Percentiles rank a stretch among this genome's conserved stretches.
Conservation (phyloP, 164 flowering plant genomes). For the Liquidambar formosana region DNA sequence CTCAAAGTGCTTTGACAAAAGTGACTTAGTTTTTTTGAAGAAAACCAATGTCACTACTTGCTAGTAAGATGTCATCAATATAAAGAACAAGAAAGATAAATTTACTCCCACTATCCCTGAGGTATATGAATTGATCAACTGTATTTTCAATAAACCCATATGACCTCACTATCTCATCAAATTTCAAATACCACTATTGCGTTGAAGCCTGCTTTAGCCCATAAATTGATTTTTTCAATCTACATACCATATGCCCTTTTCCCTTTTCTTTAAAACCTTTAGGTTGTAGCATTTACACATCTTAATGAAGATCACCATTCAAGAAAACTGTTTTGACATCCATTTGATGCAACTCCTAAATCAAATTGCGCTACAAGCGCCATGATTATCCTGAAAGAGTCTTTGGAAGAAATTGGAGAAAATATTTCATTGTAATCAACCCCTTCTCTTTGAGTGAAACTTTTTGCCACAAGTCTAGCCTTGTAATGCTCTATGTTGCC, state of each 20-base stretch:
- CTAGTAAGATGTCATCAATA: too few relatives aligned
- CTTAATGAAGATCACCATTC: background rate
- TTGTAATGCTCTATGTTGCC: background rate
- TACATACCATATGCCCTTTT: background rate
- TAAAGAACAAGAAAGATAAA: background rate
- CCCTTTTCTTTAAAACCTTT: background rate
- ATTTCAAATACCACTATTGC: too few relatives aligned
- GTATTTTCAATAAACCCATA: background rate
- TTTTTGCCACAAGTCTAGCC: background rate
- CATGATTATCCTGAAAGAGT: slow-evolving; percentile 10
- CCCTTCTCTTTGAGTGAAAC: background rate
- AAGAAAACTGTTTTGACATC: slow-evolving; percentile 12
- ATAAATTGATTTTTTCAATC: background rate
- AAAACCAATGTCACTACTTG: background rate
- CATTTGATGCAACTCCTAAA: slow-evolving; percentile 18
- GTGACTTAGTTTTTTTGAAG: background rate
- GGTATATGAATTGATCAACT: slow-evolving; percentile 8
- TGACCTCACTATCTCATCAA: too few relatives aligned
- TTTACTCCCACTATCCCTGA: slow-evolving; percentile 1
- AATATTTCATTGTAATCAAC: background rate
- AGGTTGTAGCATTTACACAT: background rate
- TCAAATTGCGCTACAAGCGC: slow-evolving; percentile 13
- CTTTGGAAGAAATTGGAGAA: slow-evolving; percentile 2
- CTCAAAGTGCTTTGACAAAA: background rate
- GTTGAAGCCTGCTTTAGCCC: too few relatives aligned